Evolutionary conservation across 441 rosid species (phyloP).

Genomic region (Viola pubescens): DNA sequence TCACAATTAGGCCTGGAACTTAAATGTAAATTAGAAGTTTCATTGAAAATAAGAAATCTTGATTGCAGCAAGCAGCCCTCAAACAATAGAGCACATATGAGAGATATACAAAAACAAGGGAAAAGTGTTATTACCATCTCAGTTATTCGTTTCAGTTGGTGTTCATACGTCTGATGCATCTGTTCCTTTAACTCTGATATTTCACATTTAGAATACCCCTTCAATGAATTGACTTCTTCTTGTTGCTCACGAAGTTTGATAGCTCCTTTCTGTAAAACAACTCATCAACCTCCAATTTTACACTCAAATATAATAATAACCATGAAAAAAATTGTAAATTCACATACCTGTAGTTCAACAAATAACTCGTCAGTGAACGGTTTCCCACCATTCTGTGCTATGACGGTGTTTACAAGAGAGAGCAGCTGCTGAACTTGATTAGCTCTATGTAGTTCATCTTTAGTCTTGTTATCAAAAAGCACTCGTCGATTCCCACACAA

Average conservation of each 20-base stretch:
- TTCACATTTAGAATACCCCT: conserved; percentile 53
- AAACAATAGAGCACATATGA: background rate
- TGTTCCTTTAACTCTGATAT: conserved; percentile 52
- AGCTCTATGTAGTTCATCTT: conserved; percentile 40
- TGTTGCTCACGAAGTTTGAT: conserved; percentile 57
- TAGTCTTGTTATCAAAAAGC: conserved; percentile 78
- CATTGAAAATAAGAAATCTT: background rate
- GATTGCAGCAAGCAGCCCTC: background rate
- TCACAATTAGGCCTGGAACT: too few species aligned
- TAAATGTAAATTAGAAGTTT: background rate
- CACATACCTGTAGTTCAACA: conserved; percentile 49
- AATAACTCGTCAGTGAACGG: conserved; percentile 70
- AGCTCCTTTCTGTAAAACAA: conserved; percentile 45
- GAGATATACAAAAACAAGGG: background rate
- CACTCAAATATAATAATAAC: background rate
- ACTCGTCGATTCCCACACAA: conserved; percentile 49
- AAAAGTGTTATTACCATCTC: conserved; percentile 44
- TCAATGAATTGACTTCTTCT: conserved; percentile 43
- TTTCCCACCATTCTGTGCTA: conserved; percentile 47
- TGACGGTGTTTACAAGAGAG: conserved; percentile 43
- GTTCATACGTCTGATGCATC: conserved; percentile 49
- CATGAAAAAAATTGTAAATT: background rate
- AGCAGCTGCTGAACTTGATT: conserved; percentile 56
- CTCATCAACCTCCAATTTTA: background rate
- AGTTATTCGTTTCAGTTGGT: conserved; percentile 53